Evolutionary conservation across 805 yeast species (phyloP), one percentile per base, ranked within the genome.

Genomic region (Wickerhamiella slavikovae): DNA sequence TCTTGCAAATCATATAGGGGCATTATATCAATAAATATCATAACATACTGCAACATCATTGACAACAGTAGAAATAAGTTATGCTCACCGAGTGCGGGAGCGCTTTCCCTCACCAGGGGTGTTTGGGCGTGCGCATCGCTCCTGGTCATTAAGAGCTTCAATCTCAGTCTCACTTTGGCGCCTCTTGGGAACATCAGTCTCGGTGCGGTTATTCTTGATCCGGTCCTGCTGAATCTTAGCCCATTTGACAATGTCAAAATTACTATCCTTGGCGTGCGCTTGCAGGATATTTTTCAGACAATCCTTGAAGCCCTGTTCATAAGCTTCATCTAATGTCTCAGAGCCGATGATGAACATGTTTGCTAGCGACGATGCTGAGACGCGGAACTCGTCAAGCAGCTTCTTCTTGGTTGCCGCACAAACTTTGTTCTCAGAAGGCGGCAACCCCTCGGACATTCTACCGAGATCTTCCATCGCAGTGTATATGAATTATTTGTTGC

Each of bases 321-420:
- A 28, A 4, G 25, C 23, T 7, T 25, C 17, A 8, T 32, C 25
- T 10, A 21, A 19, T 17, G 22, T 25, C 11, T 13, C 12, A 12
- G 25, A 14, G 15, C 31, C 28, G 9, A 32, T 29, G 15, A 28
- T 32, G 25, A 28, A 32, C 22, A 32, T 24, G 20, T 32, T 32
- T 14, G 35, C 25, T 4, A 32, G 27, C 9, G 35, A 31, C 17
- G 22, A 25, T 8, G 35, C 35, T 5, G 35, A 31, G 7, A 29
- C 28, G 17, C 25, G 28, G 29, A 32, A 32, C 27, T 32, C 35
- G 19, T 25, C 15, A 2, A 20, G 25, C 11, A 31, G 28, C 28
- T 31, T 27, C 12, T 28, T 25, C 13, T 12, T 27, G 11, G 27
- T 12, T 10, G 14, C 17, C 13, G 4, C 6, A 4, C 4, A 4